A percentile compares a stretch with the other conserved stretches of the same genome.
phyloP scores from a whole-genome alignment of 371 early-diverging fungal species.

The Lichtheimia ornata region DNA sequence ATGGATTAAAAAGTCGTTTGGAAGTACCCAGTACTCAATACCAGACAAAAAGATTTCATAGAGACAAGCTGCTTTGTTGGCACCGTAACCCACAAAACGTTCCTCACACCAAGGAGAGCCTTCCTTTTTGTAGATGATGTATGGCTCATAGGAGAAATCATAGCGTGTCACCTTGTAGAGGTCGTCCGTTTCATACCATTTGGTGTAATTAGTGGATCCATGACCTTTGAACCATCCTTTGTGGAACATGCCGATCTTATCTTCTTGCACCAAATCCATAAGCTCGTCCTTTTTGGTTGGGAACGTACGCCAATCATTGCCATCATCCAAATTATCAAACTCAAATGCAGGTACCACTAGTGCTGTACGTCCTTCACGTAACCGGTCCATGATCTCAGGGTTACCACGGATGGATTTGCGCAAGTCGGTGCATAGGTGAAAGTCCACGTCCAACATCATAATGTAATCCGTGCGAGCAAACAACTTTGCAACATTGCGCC shows the following conservation, averaged over 20 bases:
- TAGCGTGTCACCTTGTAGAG: constrained; percentile 57
- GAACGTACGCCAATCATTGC: constrained; percentile 51
- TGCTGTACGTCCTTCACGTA: constrained; percentile 51
- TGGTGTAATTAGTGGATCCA: constrained; percentile 58
- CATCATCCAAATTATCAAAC: constrained; percentile 51
- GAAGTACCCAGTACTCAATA: constrained; percentile 64
- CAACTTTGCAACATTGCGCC: constrained; percentile 66
- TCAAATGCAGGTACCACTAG: constrained; percentile 67
- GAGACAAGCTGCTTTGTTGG: constrained; percentile 72
- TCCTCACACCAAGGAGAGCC: constrained; percentile 71
- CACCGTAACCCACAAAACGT: constrained; percentile 70
- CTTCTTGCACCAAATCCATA: constrained; percentile 43
- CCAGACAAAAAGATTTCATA: constrained; percentile 70
- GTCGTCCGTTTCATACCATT: constrained; percentile 46
- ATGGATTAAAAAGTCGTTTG: constrained; percentile 68
- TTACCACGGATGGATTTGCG: constrained; percentile 39
- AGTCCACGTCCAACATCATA: constrained; percentile 66
- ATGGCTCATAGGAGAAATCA: constrained; percentile 65
- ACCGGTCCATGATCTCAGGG: constrained; percentile 42
- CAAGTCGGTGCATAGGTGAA: constrained; percentile 62
- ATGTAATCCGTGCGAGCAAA: constrained; percentile 62
- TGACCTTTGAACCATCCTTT: constrained; percentile 54
- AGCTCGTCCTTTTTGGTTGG: constrained; percentile 44
- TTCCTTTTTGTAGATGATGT: constrained; percentile 63
- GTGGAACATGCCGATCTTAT: constrained; percentile 63